Evolutionary conservation across 352 stramenopile genomes (phyloP).

Genomic region (Phytophthora pistaciae): DNA sequence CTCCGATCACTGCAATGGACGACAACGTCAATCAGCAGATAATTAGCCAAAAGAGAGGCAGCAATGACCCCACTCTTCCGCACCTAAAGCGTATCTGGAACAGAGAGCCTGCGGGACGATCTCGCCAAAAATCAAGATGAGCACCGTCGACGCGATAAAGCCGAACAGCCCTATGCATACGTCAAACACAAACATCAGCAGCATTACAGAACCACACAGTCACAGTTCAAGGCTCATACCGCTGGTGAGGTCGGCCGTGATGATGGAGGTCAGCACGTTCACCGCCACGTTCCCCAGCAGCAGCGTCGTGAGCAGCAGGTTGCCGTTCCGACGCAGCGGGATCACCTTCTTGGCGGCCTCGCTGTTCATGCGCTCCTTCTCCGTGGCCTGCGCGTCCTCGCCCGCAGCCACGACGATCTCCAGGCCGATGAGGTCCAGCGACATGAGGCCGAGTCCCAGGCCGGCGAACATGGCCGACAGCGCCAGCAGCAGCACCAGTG

Average conservation of each 20-base stretch:
- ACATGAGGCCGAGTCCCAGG: slow-evolving; percentile 97
- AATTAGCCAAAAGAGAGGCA: slow-evolving; percentile 1
- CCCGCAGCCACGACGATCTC: slow-evolving; percentile 96
- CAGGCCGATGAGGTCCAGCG: slow-evolving; percentile 97
- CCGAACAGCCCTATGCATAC: slow-evolving; percentile 74
- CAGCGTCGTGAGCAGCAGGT: slow-evolving; percentile 98
- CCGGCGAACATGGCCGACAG: slow-evolving; percentile 95
- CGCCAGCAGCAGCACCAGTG: slow-evolving; percentile 64
- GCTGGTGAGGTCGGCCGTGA: slow-evolving; percentile 93
- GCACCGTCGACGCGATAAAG: slow-evolving; percentile 94
- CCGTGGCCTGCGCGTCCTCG: slow-evolving; percentile 84
- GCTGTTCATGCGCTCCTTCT: slow-evolving; percentile 69
- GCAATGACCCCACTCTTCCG: slow-evolving; percentile 34
- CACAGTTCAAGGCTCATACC: slow-evolving; percentile 39
- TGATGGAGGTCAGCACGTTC: slow-evolving; percentile 98
- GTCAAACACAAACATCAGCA: neutral
- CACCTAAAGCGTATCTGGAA: slow-evolving; percentile 93
- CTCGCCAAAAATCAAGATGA: slow-evolving; percentile 98
- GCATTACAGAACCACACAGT: too few species aligned
- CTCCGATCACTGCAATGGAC: slow-evolving; percentile 58
- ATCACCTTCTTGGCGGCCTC: slow-evolving; percentile 80
- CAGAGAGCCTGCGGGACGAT: slow-evolving; percentile 95
- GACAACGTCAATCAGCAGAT: neutral
- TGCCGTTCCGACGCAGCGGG: slow-evolving; percentile 94
- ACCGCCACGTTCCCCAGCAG: slow-evolving; percentile 98